These are phyloP conservation scores for Pseudogymnoascus sp. DNA, from an alignment of 2,329 filamentous ascomycete species.

Conservation along the genomic window DNA sequence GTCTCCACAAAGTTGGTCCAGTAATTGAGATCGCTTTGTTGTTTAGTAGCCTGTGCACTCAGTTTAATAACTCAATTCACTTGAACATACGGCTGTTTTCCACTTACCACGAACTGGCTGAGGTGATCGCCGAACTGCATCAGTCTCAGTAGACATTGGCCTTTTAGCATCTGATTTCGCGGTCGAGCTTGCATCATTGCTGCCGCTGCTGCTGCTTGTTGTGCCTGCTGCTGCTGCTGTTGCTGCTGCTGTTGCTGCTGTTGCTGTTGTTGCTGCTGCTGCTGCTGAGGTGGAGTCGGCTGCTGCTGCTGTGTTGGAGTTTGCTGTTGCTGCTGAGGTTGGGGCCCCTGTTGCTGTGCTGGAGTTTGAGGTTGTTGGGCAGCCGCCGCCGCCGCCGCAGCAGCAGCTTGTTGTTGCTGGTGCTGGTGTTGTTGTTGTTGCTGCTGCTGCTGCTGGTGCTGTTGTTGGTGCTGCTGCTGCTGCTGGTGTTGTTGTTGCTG, in stretches of 20 bases:
- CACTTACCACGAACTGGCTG: conserved; percentile 48
- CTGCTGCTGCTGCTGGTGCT: conserved; percentile 30
- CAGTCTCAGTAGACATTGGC: conserved; percentile 51
- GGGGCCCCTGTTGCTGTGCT: conserved; percentile 33
- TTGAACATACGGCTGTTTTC: conserved; percentile 22
- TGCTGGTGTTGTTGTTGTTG: conserved; percentile 30
- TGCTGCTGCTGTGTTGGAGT: conserved; percentile 35
- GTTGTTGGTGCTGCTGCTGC: conserved; percentile 26
- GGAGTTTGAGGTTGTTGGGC: conserved; percentile 25
- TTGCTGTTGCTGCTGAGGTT: conserved; percentile 37
- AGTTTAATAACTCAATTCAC: conserved; percentile 17
- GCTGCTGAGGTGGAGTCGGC: conserved; percentile 31
- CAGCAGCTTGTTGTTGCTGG: conserved; percentile 19
- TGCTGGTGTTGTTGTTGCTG: conserved; percentile 34
- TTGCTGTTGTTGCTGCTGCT: conserved; percentile 31
- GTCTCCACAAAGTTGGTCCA: conserved; percentile 74
- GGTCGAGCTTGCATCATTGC: conserved; percentile 24
- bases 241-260: conserved; percentile 34
- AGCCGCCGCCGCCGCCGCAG: conserved; percentile 14
- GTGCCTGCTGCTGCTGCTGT: conserved; percentile 31
- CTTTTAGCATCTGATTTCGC: conserved; percentile 38
- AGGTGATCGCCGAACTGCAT: conserved; percentile 58
- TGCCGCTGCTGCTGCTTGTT: conserved; percentile 32
- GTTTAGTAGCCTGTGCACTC: conserved; percentile 43
- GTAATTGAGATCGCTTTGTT: conserved; percentile 61